phyloP scores from a whole-genome alignment of 768 basidiomycete genomes.

The Trametopsis cervina region DNA sequence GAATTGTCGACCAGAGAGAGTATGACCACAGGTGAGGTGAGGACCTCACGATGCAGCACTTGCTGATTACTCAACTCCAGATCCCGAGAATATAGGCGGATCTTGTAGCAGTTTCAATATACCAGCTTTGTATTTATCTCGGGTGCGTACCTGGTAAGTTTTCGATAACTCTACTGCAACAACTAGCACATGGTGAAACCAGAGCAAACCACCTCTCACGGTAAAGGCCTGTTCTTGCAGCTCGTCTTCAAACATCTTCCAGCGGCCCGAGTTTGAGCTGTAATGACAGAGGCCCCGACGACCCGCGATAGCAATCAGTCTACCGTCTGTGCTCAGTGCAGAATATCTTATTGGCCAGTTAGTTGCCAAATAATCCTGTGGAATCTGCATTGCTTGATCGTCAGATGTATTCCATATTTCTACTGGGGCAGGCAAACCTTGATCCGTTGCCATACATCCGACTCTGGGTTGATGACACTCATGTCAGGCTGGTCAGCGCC shows the following conservation, averaged over 20 bases:
- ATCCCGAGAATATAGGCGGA: conserved; percentile 92
- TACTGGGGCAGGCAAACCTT: conserved; percentile 42
- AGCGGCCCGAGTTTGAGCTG: conserved; percentile 87
- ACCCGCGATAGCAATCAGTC: conserved; percentile 89
- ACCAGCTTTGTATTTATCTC: not conserved
- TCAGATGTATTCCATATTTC: not conserved
- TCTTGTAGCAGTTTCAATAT: conserved; percentile 35
- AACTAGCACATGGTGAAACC: conserved; percentile 95
- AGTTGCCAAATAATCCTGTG: conserved; percentile 76
- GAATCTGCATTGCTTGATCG: conserved; percentile 48
- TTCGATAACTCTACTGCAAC: conserved; percentile 81
- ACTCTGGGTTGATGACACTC: conserved; percentile 96
- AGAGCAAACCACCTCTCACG: conserved; percentile 87
- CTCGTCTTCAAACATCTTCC: conserved; percentile 83
- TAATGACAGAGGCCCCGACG: conserved; percentile 89
- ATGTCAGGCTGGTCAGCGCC: conserved; percentile 97
- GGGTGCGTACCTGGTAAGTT: conserved; percentile 57
- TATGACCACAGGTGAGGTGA: conserved; percentile 75
- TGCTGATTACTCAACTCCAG: conserved; percentile 78
- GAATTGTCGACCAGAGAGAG: conserved; percentile 93
- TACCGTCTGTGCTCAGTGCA: conserved; percentile 83
- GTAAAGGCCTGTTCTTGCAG: conserved; percentile 81
- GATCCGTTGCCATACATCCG: conserved; percentile 97
- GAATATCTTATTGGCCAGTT: conserved; percentile 97
- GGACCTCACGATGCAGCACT: conserved; percentile 71